Evolutionary conservation across 257 asterid genomes (phyloP).

Genomic region (Paraleonurus japonicus): DNA sequence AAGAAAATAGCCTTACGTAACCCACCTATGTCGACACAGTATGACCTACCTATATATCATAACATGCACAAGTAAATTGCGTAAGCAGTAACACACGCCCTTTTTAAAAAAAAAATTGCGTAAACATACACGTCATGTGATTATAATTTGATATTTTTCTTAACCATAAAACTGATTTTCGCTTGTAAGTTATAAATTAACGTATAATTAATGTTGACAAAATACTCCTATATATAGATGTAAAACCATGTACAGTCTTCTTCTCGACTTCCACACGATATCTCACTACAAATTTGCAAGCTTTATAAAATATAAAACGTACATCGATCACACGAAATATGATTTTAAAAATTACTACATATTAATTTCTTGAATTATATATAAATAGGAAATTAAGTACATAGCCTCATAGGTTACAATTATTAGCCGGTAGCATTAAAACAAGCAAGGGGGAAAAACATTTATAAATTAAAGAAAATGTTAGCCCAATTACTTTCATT

Average conservation of each 20-base stretch:
- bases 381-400: not conserved
- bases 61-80: not conserved
- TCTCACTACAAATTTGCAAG: not conserved
- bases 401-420: not conserved
- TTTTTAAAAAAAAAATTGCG: no score
- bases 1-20: no score
- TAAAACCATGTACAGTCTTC: not conserved
- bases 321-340: no score
- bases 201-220: no score
- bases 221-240: not conserved
- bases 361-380: no score
- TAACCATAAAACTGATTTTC: not conserved
- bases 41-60: not conserved
- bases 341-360: no score
- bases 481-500: not conserved
- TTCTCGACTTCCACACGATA: not conserved
- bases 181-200: not conserved
- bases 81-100: no score
- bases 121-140: not conserved
- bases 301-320: not conserved
- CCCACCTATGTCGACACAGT: no score
- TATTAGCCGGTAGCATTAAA: slow-evolving; percentile 16
- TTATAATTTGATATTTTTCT: not conserved
- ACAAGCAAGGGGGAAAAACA: not conserved
- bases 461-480: not conserved